These are phyloP conservation scores for Kluyveromyces sp. DNA, from an alignment of 1,139 yeast species.

Conservation along the genomic window DNA sequence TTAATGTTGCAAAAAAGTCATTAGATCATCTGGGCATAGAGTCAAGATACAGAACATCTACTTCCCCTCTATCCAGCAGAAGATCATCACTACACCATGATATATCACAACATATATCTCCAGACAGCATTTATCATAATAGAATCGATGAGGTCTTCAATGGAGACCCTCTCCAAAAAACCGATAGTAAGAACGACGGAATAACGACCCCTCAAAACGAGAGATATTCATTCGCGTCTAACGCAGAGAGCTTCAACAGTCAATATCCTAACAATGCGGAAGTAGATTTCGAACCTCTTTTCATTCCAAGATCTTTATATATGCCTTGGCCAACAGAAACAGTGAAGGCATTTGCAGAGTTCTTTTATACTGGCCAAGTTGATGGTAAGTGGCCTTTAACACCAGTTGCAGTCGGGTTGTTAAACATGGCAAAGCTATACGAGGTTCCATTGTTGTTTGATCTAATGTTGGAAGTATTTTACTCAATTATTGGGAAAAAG, in stretches of 20 bases:
- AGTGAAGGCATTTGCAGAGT: slow-evolving; percentile 61
- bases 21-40: slow-evolving; percentile 5
- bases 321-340: slow-evolving; percentile 58
- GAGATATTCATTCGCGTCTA: slow-evolving; percentile 19
- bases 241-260: slow-evolving; percentile 18
- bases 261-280: slow-evolving; percentile 6
- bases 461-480: slow-evolving; percentile 57
- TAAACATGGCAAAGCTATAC: slow-evolving; percentile 54
- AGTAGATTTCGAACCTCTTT: slow-evolving; percentile 42
- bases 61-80: slow-evolving; percentile 21
- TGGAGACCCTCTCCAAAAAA: not conserved
- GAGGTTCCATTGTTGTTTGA: slow-evolving; percentile 64
- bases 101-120: not conserved
- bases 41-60: not conserved
- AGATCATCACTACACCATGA: slow-evolving; percentile 18
- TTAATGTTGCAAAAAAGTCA: not conserved
- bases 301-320: slow-evolving; percentile 59
- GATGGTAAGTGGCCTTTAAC: slow-evolving; percentile 63
- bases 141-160: slow-evolving; percentile 3
- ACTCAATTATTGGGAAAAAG: slow-evolving; percentile 59
- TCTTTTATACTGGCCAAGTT: slow-evolving; percentile 69
- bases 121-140: not conserved
- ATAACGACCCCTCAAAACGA: slow-evolving; percentile 6
- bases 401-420: slow-evolving; percentile 60
- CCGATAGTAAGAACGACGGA: not conserved